phyloP scores from a whole-genome alignment of 192 early-diverging fungal species.

The Coemansia sp. region DNA sequence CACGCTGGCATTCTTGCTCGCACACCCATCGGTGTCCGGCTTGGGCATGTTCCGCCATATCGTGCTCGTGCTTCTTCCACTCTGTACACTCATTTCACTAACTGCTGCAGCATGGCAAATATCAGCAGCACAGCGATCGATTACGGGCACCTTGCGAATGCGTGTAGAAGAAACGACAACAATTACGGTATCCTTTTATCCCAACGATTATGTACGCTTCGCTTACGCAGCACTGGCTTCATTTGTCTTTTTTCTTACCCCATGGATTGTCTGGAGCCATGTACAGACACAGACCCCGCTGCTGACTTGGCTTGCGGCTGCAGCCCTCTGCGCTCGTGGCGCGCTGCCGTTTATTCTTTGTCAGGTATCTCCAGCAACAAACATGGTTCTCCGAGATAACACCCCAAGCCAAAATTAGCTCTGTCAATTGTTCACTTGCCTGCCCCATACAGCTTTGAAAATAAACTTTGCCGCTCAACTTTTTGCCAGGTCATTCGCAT shows the following conservation, averaged over 20 bases:
- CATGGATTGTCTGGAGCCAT: background rate
- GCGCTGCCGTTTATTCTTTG: background rate
- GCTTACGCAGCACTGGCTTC: background rate
- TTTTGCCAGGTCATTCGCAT: background rate
- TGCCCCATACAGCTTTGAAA: background rate
- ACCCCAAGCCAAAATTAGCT: background rate
- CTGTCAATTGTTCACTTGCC: background rate
- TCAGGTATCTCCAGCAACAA: background rate
- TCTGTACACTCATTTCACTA: background rate
- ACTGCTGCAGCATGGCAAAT: background rate
- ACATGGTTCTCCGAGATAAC: background rate
- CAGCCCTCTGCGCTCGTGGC: background rate
- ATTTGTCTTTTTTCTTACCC: background rate
- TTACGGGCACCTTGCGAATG: background rate
- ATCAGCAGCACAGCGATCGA: background rate
- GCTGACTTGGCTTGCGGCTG: background rate
- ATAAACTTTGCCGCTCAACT: background rate
- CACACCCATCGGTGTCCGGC: background rate
- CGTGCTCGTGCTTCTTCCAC: background rate
- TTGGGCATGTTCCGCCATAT: background rate
- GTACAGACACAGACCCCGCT: background rate
- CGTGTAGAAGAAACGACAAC: background rate
- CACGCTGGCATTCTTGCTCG: slow-evolving; percentile 1
- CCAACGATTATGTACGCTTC: slow-evolving; percentile 1
- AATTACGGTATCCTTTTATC: background rate